Percentiles rank a stretch among this genome's conserved stretches.
These are phyloP conservation scores for Warburgia ugandensis DNA, from an alignment of 164 flowering plant species.

Conservation along the genomic window DNA sequence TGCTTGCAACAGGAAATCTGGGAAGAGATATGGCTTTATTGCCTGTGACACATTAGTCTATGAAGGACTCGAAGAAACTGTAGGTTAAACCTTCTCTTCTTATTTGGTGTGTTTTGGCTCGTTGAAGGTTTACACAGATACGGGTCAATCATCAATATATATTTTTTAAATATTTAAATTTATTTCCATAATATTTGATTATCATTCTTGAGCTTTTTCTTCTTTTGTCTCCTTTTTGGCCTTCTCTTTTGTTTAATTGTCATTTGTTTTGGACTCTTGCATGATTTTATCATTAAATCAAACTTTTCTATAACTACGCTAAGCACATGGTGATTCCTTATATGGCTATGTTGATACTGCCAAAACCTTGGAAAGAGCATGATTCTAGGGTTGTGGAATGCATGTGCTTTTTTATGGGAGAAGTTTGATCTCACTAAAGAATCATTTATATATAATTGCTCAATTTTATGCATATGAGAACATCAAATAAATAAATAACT, in stretches of 20 bases:
- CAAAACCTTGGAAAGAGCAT: conserved; percentile 91
- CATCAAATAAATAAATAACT: too few species aligned
- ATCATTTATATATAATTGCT: too few species aligned
- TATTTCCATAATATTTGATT: not conserved
- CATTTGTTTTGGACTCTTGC: too few species aligned
- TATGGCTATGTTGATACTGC: conserved; percentile 91
- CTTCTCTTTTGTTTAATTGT: too few species aligned
- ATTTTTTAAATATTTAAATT: not conserved
- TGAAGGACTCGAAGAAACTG: conserved; percentile 62
- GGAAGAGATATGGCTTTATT: conserved; percentile 69
- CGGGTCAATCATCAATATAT: too few species aligned
- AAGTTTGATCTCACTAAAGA: too few species aligned
- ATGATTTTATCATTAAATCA: not conserved
- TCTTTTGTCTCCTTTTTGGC: too few species aligned
- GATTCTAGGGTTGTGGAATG: conserved; percentile 13
- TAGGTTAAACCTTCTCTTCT: conserved; percentile 30
- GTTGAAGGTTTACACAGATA: too few species aligned
- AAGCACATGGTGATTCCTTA: conserved; percentile 74
- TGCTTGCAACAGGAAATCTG: conserved; percentile 34
- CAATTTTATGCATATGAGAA: too few species aligned
- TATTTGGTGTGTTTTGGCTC: not conserved
- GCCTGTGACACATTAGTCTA: conserved; percentile 73
- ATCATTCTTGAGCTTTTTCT: not conserved
- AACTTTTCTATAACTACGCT: conserved; percentile 44
- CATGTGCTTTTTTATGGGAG: too few species aligned